Evolutionary conservation across 495 filamentous ascomycete genomes (phyloP).

Genomic region (Talaromyces proteolyticus): DNA sequence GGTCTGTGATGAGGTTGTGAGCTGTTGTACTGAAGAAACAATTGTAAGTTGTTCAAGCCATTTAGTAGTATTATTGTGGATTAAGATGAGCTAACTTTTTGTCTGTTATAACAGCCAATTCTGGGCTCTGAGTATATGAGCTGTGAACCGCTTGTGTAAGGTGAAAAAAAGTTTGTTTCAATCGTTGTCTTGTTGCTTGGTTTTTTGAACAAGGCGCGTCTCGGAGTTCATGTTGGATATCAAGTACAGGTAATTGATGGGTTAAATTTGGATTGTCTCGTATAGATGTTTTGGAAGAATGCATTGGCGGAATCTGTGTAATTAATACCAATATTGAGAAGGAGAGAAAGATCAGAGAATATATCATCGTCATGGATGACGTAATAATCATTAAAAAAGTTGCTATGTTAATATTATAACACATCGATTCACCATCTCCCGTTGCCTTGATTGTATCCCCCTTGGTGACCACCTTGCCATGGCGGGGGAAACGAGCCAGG

Average conservation of each 20-base stretch:
- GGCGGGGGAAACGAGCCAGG: slow-evolving; percentile 26
- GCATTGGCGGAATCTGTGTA: neutral
- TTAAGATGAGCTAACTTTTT: neutral
- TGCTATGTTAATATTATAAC: neutral
- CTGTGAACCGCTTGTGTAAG: slow-evolving; percentile 14
- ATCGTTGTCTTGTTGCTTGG: slow-evolving; percentile 7
- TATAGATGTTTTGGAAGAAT: too few relatives aligned
- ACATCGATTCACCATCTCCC: neutral
- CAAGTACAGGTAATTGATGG: too few relatives aligned
- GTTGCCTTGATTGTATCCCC: slow-evolving; percentile 2
- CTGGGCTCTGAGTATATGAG: slow-evolving; percentile 7
- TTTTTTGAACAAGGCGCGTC: neutral
- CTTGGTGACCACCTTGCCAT: slow-evolving; percentile 1
- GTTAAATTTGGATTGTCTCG: too few relatives aligned
- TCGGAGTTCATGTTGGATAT: neutral
- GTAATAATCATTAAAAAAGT: too few relatives aligned
- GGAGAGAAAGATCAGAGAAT: too few relatives aligned
- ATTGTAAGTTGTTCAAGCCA: neutral
- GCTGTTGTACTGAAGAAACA: neutral
- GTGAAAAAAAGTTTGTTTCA: neutral
- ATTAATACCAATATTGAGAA: neutral
- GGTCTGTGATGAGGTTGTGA: neutral
- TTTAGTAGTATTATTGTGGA: neutral
- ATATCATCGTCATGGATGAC: too few relatives aligned
- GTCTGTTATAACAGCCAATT: neutral